Base-by-base conservation (phyloP, 139 green algal species). In the Volvox reticuliferus region DNA sequence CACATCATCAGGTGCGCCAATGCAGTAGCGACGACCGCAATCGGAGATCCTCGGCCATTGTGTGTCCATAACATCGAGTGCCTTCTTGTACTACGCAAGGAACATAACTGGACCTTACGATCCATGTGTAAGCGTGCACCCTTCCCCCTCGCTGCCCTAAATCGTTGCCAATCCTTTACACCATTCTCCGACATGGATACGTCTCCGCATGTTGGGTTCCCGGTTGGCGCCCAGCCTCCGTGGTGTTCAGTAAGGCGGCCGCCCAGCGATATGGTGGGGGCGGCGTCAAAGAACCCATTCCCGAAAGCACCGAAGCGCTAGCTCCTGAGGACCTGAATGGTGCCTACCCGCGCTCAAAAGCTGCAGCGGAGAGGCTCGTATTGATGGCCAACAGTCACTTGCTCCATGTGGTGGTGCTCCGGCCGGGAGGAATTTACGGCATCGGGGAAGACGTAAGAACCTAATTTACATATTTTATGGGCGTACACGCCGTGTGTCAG, bases 401-500 rank as follows among this genome's bases (percentile, higher is more conserved):
- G 71, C 82, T 92, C 33, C 81, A 68, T 32, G 82, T 77, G 16
- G 50, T 84, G 30, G 89, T n/a, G 71, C 71, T 92, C 44, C 50
- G 89, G 24, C 89, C 89, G 55, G 89, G 69, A 0, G 89, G 69
- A 12, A 61, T 92, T 24, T 87, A 92, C 73, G 89, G 89, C 55
- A 21, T 30, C 0, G 35, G 0, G 5, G 89, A 92, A 20, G 1
- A 21, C 61, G 89, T 89, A 76, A 61, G 88, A n/a, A n/a, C n/a
- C n/a, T n/a, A n/a, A n/a, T n/a, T n/a, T 61, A 50, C 65, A 55
- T 55, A 55, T 55, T 55, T 9, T 9, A 55, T 5, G 44, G 44
- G 44, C 44, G 5, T 55, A 14, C 44, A 55, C 44, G 44, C 44
- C 5, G 44, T 55, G 9, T 55, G 44, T 55, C 44, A 55, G 44